phyloP scores from a whole-genome alignment of 1,284 basidiomycete genomes.

The Ceratobasidium theobromae region DNA sequence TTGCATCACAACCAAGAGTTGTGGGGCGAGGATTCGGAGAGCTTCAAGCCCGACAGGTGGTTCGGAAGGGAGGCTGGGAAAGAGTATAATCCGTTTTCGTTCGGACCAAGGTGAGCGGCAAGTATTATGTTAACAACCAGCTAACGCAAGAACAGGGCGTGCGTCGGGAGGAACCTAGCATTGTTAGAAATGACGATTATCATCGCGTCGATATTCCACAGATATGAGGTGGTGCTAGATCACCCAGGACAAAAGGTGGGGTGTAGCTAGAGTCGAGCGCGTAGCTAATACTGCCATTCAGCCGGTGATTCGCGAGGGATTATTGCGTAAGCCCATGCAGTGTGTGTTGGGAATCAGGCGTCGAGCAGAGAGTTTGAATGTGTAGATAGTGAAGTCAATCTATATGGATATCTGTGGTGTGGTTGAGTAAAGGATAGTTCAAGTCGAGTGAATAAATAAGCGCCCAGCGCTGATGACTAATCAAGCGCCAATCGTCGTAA shows the following conservation, averaged over 20 bases:
- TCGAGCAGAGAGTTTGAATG: not conserved
- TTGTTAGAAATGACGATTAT: slow-evolving; percentile 73
- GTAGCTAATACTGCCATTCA: not conserved
- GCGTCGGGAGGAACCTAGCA: slow-evolving; percentile 60
- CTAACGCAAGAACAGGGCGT: not conserved
- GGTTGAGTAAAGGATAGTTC: not conserved
- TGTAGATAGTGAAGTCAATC: not conserved
- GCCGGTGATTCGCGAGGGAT: slow-evolving; percentile 4
- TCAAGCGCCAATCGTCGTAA: slow-evolving; percentile 8
- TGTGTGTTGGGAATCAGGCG: slow-evolving; percentile 11
- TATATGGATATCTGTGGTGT: not conserved
- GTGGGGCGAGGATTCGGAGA: slow-evolving; percentile 1
- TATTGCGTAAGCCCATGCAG: slow-evolving; percentile 3
- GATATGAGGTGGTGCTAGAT: slow-evolving; percentile 69
- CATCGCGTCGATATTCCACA: slow-evolving; percentile 67
- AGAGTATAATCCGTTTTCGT: slow-evolving; percentile 75
- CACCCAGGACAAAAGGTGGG: slow-evolving; percentile 56
- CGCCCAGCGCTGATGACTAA: not conserved
- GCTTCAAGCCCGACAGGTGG: slow-evolving; percentile 45
- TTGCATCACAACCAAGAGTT: slow-evolving; percentile 63
- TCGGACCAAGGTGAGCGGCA: slow-evolving; percentile 40
- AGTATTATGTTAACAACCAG: not conserved
- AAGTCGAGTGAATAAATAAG: not conserved
- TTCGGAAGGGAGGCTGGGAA: slow-evolving; percentile 70
- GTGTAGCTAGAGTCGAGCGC: not conserved